Evolutionary conservation across 495 filamentous ascomycete species (phyloP), one percentile per base, ranked within the genome.

Genomic region (Platismatia glauca): DNA sequence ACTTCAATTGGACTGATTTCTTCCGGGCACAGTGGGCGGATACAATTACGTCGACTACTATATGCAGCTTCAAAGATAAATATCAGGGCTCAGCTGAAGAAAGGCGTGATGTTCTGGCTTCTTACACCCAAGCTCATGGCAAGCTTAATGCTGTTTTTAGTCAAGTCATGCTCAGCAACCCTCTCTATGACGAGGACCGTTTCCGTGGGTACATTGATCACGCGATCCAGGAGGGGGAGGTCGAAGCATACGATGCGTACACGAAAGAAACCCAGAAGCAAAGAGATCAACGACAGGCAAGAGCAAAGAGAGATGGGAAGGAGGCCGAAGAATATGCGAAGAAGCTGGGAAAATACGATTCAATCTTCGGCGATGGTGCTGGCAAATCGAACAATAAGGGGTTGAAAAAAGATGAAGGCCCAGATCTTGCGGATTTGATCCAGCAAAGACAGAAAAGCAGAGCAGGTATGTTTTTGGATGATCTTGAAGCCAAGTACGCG

Each of bases 1-100:
- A 86, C 68, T 97, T 97, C 77, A 82, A 89, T 77, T 98, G 94
- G 94, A 75, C 79, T 57, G 84, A 87, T 29, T 97, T 93, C 79
- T 97, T 90, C 77, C 82, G 85, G 29, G 84, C 84, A 63, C 91
- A 96, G 62, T 94, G 85, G 71, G 79, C 79, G 18, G 86, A 89
- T 44, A 78, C 87, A 38, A 78, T 97, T 44, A 89, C 82, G 16
- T 73, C 74, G 16, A 84, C 87, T 27, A 81, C 81, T 1, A 87
- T 98, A 61, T 81, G 85, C 60, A 80, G 82, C 61, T 89, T 97
- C 70, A 82, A 85, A 44, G 74, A 76, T 38, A 74, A 84, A 63
- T 98, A 96, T 75, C 89, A 96, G 76, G 81, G 82, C n/a, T 91
- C 88, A 6, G 89, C 89, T 1, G 90, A 96, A 71, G 94, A 98